Evolutionary conservation across 2,329 filamentous ascomycete genomes (phyloP), one percentile per base, ranked within the genome.

Genomic region (Penicillium sp.): DNA sequence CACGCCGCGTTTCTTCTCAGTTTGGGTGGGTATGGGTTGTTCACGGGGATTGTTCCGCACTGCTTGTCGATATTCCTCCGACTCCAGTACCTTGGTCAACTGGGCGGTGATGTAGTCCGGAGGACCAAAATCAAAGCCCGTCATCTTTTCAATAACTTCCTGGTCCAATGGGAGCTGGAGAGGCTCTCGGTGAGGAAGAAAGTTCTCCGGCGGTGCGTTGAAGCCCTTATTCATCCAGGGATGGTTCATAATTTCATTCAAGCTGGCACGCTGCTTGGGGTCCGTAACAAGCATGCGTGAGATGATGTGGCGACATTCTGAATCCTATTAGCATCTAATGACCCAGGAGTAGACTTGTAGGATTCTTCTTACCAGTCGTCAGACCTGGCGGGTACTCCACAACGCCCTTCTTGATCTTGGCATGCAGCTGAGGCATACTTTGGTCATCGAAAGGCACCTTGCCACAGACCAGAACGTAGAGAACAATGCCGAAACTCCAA

Each of bases 361-460:
- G 28, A 15, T n/a, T 35, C 12, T 20, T 73, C 85, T 68, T 79
- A 95, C 92, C 92, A 62, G 83, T 83, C 49, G 89, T 92, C 33
- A 98, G 77, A 84, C 93, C 97, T 52, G 85, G 88, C 2, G 93
- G 93, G 69, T 97, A 98, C 68, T 98, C 93, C 15, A 97, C 93
- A 44, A 88, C 74, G 31, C 93, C 93, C 68, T 95, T 95, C 76
- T 98, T 98, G 72, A 98, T 98, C 75, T 98, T 98, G 50, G 92
- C 91, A 72, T 98, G 93, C 42, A 98, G 77, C 56, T 95, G 91
- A 31, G 92, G 93, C 90, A 98, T 98, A 74, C 91, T 96, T 73
- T 98, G 93, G 66, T 98, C 93, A 67, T 98, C 93, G 65, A 98
- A 98, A 0, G 93, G 93, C 3, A 98, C 93, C 71, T 97, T 97